Percentiles rank a stretch among this genome's conserved stretches.
Evolutionary conservation across 2,329 filamentous ascomycete genomes (phyloP).

Genomic region (Fusarium siculi): DNA sequence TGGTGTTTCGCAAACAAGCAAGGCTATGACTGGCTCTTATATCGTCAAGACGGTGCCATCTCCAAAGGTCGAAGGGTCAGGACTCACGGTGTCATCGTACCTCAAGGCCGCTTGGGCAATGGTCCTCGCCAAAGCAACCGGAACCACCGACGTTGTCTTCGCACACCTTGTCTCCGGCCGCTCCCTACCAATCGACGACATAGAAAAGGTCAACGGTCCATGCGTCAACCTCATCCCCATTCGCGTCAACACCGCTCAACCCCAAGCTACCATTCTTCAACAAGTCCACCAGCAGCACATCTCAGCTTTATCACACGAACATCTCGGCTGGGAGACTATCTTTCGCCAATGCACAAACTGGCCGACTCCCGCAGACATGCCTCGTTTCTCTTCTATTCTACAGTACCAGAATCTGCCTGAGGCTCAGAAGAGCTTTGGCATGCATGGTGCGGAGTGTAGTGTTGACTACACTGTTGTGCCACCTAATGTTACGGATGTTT

Average conservation of each 20-base stretch:
- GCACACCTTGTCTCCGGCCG: neutral
- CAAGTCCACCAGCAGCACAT: neutral
- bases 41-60: neutral
- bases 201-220: neutral
- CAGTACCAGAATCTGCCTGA: neutral
- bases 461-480: neutral
- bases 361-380: accelerated
- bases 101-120: neutral
- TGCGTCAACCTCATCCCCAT: neutral
- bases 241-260: neutral
- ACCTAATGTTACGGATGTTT: neutral
- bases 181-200: neutral
- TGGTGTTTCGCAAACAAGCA: accelerated
- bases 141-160: neutral
- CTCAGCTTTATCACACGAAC: neutral
- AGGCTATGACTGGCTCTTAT: neutral
- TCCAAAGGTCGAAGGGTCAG: neutral
- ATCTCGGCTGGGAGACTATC: neutral
- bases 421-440: neutral
- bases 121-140: neutral
- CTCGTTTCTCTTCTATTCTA: neutral
- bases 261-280: neutral
- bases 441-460: neutral
- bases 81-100: neutral
- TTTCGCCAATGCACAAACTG: neutral